Base-by-base conservation (phyloP, 495 filamentous ascomycete species). In the Staphylotrichum longicolle region DNA sequence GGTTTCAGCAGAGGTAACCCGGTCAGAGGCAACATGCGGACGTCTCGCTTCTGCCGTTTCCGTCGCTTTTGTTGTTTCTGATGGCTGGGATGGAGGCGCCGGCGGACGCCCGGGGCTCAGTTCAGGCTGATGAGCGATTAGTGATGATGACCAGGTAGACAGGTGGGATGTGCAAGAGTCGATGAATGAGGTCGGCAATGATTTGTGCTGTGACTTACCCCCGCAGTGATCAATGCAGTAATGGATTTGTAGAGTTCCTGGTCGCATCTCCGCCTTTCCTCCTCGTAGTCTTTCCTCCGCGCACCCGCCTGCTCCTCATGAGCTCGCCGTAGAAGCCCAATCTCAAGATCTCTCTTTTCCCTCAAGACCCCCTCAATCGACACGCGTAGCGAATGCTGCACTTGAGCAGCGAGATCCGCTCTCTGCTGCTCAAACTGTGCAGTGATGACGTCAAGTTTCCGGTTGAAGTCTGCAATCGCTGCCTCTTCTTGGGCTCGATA, bases 371-470 rank as follows among this genome's bases (percentile, higher is more conserved):
- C 14, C 45, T 50, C 60, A 11, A 62, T 7, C 15, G n/a, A 49
- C 27, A 34, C 20, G 6, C 34, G 34, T 3, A 62, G 10, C 6
- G 44, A 42, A 11, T 42, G 5, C 3, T 37, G 39, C 3, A 56
- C 5, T 20, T 50, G 48, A 12, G 58, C 40, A 9, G 7, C 48
- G 3, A 47, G 42, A 3, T 33, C 53, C 0, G 40, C 60, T 6
- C 35, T 35, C 44, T 56, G 44, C 30, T 33, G 50, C 34, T 56
- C 52, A 6, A 50, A 49, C 30, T 56, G n/a, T 2, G 45, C 51
- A 45, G 49, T 3, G 37, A 56, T 50, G 14, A 20, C 44, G 27
- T 11, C 12, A 32, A 32, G 20, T 9, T 35, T 20, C 11, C 33
- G 41, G 2, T 50, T 42, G 20, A 55, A 30, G 1, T 46, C 60